Evolutionary conservation across 164 flowering plant species (phyloP).

Genomic region (Litsea cubeba): DNA sequence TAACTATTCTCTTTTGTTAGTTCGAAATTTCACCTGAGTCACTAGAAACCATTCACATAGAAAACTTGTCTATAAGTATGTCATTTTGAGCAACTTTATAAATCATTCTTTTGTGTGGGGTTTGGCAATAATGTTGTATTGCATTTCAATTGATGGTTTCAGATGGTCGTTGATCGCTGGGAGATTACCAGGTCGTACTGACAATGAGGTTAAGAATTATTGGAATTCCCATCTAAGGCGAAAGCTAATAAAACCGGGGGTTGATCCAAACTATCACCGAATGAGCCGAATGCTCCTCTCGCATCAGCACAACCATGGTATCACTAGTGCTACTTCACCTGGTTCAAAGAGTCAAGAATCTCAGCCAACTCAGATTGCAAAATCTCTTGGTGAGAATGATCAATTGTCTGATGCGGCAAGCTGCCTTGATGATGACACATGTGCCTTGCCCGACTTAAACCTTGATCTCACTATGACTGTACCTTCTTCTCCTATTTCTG

Average conservation of each 20-base stretch:
- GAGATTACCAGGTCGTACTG: conserved; percentile 59
- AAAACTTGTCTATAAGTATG: too few species aligned
- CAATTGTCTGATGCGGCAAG: conserved; percentile 31
- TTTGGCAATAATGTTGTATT: neutral
- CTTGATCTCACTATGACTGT: conserved; percentile 35
- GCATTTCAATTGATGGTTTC: neutral
- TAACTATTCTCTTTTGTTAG: too few species aligned
- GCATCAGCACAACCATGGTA: conserved; percentile 5
- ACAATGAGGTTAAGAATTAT: conserved; percentile 58
- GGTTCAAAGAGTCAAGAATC: conserved; percentile 11
- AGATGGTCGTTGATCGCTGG: conserved; percentile 69
- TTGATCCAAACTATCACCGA: conserved; percentile 48
- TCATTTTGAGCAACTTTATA: neutral
- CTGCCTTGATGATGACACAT: conserved; percentile 16
- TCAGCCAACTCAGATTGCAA: neutral
- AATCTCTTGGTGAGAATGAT: conserved; percentile 9
- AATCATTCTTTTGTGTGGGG: neutral
- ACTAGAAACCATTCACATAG: too few species aligned
- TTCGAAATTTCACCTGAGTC: too few species aligned
- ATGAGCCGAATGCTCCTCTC: conserved; percentile 7
- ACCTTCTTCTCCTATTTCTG: conserved; percentile 10
- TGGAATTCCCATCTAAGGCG: conserved; percentile 57
- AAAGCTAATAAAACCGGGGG: conserved; percentile 46
- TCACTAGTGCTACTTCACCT: conserved; percentile 12
- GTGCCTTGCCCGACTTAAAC: conserved; percentile 43